These are phyloP conservation scores for Aspergillus awamori DNA, from an alignment of 2,329 filamentous ascomycete species.

Conservation along the genomic window DNA sequence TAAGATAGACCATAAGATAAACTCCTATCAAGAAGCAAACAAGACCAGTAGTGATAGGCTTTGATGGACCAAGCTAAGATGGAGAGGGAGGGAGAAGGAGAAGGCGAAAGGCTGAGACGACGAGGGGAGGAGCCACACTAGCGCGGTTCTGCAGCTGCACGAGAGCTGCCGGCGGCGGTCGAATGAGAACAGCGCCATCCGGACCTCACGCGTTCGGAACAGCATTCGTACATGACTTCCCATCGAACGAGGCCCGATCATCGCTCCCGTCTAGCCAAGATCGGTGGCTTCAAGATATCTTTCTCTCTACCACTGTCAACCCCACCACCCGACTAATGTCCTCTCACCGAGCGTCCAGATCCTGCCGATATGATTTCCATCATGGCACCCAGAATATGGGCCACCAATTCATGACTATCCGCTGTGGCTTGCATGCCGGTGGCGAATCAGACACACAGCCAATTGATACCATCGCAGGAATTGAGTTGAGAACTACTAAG, in stretches of 20 bases:
- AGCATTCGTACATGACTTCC: too few relatives aligned
- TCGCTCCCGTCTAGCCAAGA: not conserved
- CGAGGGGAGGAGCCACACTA: not conserved
- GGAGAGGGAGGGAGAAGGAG: not conserved
- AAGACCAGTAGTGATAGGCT: not conserved
- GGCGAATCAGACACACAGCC: slow-evolving; percentile 2
- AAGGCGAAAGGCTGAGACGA: slow-evolving; percentile 1
- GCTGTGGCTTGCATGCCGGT: slow-evolving; percentile 8
- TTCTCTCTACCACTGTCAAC: not conserved
- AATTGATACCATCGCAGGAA: not conserved
- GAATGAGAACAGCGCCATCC: not conserved
- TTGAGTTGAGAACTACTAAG: slow-evolving; percentile 6
- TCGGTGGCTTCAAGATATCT: not conserved
- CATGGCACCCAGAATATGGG: not conserved
- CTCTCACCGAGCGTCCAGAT: not conserved
- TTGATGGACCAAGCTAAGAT: not conserved
- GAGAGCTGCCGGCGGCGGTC: not conserved
- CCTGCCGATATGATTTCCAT: slow-evolving; percentile 2
- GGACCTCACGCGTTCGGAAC: slow-evolving; percentile 5
- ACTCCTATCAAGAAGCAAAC: not conserved
- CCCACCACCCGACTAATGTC: not conserved
- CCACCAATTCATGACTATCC: not conserved
- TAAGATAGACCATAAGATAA: not conserved
- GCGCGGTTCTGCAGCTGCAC: slow-evolving; percentile 4
- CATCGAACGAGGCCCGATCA: not conserved